phyloP scores from a whole-genome alignment of 352 stramenopile genomes.

The Globisporangium okanoganense region DNA sequence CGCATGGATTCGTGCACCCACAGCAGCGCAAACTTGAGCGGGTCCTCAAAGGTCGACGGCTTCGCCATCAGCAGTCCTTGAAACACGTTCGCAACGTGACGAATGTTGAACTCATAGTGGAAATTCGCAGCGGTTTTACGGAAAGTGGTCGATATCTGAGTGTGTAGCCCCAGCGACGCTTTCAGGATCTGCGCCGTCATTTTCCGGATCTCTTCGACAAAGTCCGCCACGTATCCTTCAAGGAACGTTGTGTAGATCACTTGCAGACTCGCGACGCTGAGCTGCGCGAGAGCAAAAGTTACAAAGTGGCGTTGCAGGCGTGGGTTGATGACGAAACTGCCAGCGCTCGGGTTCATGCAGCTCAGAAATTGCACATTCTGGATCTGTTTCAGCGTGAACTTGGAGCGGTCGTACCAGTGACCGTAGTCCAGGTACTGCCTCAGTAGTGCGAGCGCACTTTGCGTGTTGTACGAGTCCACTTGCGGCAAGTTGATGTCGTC shows the following conservation, averaged over 20 bases:
- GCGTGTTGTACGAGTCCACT: slow-evolving; percentile 93
- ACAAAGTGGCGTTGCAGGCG: slow-evolving; percentile 95
- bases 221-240: slow-evolving; percentile 91
- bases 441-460: slow-evolving; percentile 92
- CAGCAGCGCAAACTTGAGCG: slow-evolving; percentile 89
- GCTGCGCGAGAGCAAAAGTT: slow-evolving; percentile 90
- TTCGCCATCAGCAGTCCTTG: slow-evolving; percentile 91
- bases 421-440: slow-evolving; percentile 94
- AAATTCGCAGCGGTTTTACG: slow-evolving; percentile 95
- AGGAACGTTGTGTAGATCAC: slow-evolving; percentile 96
- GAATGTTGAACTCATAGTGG: slow-evolving; percentile 98
- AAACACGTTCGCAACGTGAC: slow-evolving; percentile 94
- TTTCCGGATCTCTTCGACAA: slow-evolving; percentile 91
- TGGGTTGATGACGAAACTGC: slow-evolving; percentile 92
- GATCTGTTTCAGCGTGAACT: slow-evolving; percentile 92
- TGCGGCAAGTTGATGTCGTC: slow-evolving; percentile 96
- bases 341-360: slow-evolving; percentile 95
- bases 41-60: slow-evolving; percentile 80
- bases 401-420: slow-evolving; percentile 93
- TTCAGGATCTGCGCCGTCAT: slow-evolving; percentile 83
- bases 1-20: slow-evolving; percentile 96
- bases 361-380: slow-evolving; percentile 92
- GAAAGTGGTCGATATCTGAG: slow-evolving; percentile 74
- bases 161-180: slow-evolving; percentile 88
- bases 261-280: slow-evolving; percentile 84